Conservation (phyloP, 768 basidiomycete genomes). For the Leccinum obscurum region DNA sequence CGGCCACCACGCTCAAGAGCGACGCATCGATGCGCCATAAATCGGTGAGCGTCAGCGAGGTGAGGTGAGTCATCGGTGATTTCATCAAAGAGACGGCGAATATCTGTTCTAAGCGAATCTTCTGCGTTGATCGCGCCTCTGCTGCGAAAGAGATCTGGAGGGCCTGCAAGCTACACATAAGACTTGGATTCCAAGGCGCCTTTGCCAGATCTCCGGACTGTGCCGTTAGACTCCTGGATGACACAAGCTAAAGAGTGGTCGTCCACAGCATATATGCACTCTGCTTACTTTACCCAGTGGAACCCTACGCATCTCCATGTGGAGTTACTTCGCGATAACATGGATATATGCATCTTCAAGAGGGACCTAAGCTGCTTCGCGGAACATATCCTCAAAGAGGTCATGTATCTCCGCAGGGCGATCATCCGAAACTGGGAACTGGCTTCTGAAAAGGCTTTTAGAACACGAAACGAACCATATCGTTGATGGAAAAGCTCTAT, state of each 20-base stretch:
- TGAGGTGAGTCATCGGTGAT: constrained; percentile 37
- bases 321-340: constrained; percentile 21
- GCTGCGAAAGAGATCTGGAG: constrained; percentile 44
- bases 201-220: constrained; percentile 18
- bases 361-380: constrained; percentile 27
- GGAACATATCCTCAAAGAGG: constrained; percentile 20
- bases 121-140: constrained; percentile 48
- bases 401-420: constrained; percentile 39
- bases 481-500: constrained; percentile 22
- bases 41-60: constrained; percentile 48
- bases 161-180: constrained; percentile 36
- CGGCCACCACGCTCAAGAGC: constrained; percentile 47
- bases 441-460: constrained; percentile 42
- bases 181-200: constrained; percentile 29
- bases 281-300: constrained; percentile 48
- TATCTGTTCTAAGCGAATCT: constrained; percentile 35
- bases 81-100: constrained; percentile 31
- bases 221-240: constrained; percentile 22
- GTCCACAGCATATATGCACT: constrained; percentile 19
- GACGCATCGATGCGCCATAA: constrained; percentile 58
- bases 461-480: constrained; percentile 32
- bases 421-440: constrained; percentile 45
- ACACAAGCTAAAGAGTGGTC: constrained; percentile 1
- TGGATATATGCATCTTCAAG: constrained; percentile 34
- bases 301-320: constrained; percentile 32